phyloP scores from a whole-genome alignment of 495 filamentous ascomycete genomes.

The Aspergillus ostianus region DNA sequence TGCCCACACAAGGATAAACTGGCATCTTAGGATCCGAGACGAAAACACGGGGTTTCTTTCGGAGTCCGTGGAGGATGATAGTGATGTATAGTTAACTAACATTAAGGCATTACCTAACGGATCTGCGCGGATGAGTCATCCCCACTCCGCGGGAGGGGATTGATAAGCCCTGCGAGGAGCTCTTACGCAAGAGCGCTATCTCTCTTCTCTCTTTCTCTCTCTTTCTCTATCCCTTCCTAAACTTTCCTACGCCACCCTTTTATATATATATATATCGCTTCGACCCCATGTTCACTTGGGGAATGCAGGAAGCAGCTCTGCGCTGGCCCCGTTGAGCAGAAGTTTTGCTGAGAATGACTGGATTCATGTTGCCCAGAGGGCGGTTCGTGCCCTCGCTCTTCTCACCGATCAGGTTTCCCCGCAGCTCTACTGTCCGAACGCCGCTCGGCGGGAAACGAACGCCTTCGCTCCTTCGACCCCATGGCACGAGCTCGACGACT shows the following conservation, averaged over 20 bases:
- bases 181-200: not conserved
- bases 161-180: not conserved
- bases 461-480: conserved; percentile 7
- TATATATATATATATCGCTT: not conserved
- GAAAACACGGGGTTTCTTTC: no score
- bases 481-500: conserved; percentile 15
- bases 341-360: conserved; percentile 20
- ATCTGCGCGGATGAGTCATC: not conserved
- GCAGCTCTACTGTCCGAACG: conserved; percentile 7
- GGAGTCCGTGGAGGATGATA: no score
- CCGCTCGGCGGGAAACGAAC: not conserved
- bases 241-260: not conserved
- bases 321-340: conserved; percentile 5
- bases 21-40: no score
- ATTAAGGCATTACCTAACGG: no score
- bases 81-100: no score
- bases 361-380: conserved; percentile 14
- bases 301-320: not conserved
- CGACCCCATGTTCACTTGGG: not conserved
- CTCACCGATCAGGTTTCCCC: conserved; percentile 17
- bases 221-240: not conserved
- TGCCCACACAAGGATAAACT: conserved; percentile 16
- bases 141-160: not conserved
- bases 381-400: conserved; percentile 12
- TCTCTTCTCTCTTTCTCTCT: not conserved